Base-by-base conservation (phyloP, 2,329 filamentous ascomycete species). In the Fusarium stilboides region DNA sequence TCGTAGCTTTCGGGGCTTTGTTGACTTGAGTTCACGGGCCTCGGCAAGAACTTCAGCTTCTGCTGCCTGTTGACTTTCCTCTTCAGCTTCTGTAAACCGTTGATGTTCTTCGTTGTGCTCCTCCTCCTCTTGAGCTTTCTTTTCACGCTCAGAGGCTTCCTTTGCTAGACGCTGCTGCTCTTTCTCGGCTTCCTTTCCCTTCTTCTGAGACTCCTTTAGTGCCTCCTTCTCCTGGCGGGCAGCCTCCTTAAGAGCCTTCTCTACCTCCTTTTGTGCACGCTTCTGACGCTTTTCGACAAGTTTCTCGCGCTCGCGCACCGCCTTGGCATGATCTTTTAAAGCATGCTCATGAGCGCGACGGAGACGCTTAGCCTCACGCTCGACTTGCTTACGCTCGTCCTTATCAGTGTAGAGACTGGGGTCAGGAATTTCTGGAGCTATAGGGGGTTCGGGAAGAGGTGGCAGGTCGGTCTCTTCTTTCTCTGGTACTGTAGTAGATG, bases 301-400 rank as follows among this genome's bases (percentile, higher is more conserved):
- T 75, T 91, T 91, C 36, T 87, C 82, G 8, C 89, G 86, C 59
- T 91, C 88, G 47, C 86, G 86, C 49, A 93, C 82, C 12, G 87
- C 85, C 70, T 87, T 91, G 39, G 89, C 86, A 36, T 88, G 88
- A 62, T 89, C 86, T 77, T 92, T 93, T 63, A 92, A 78, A 13
- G 89, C 87, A 73, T 88, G 85, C 28, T 91, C 86, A 75, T 93
- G 91, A 10, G 84, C 83, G 74, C 92, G 92, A 33, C 88, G 82
- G 2, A 84, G 82, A 14, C 86, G 85, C 52, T 88, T 87, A 57
- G 89, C 84, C 72, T 93, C 90, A 59, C 90, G 92, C 72, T 93
- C 89, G 2, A 89, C 91, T 40, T 89, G 84, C 72, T 92, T 93
- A 10, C 88, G 87, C 28, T 87, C 82, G 8, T 88, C 86, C 73